Conservation (phyloP, 2,329 filamentous ascomycete genomes). For the Massarina eburnea region DNA sequence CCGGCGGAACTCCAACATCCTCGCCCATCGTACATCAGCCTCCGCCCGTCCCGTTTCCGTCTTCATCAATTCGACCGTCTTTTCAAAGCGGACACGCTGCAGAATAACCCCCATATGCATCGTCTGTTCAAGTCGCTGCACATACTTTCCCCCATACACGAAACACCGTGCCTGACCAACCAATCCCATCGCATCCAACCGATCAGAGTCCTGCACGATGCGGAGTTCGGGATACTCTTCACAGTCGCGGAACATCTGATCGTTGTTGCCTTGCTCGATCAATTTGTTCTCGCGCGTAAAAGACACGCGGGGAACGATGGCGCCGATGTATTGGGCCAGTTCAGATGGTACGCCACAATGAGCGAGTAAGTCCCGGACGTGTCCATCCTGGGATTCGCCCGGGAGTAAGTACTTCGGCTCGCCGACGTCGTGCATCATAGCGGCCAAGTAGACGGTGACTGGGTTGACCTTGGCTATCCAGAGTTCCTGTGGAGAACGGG, state of each 20-base stretch:
- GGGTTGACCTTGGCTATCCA: constrained; percentile 47
- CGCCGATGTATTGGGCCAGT: constrained; percentile 68
- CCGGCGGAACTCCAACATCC: constrained; percentile 11
- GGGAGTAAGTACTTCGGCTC: constrained; percentile 71
- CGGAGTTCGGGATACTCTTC: constrained; percentile 65
- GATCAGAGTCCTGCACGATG: constrained; percentile 86
- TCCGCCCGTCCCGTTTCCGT: constrained; percentile 16
- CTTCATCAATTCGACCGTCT: constrained; percentile 21
- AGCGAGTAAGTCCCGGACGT: constrained; percentile 58
- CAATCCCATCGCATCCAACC: constrained; percentile 81
- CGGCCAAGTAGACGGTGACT: constrained; percentile 65
- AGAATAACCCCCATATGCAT: constrained; percentile 12
- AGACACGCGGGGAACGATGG: constrained; percentile 73
- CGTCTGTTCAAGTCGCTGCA: constrained; percentile 50
- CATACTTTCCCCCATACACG: constrained; percentile 66
- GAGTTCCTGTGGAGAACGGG: not conserved
- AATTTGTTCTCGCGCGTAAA: constrained; percentile 64
- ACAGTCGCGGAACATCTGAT: constrained; percentile 57
- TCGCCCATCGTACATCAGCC: constrained; percentile 16
- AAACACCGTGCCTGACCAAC: constrained; percentile 78
- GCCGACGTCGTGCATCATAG: constrained; percentile 71
- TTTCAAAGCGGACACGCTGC: constrained; percentile 11
- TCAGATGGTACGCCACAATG: constrained; percentile 57
- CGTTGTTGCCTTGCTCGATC: constrained; percentile 58
- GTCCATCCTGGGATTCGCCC: constrained; percentile 52